Evolutionary conservation across 2,329 filamentous ascomycete species (phyloP).

Genomic region (Chrysosphaeria jannelii): DNA sequence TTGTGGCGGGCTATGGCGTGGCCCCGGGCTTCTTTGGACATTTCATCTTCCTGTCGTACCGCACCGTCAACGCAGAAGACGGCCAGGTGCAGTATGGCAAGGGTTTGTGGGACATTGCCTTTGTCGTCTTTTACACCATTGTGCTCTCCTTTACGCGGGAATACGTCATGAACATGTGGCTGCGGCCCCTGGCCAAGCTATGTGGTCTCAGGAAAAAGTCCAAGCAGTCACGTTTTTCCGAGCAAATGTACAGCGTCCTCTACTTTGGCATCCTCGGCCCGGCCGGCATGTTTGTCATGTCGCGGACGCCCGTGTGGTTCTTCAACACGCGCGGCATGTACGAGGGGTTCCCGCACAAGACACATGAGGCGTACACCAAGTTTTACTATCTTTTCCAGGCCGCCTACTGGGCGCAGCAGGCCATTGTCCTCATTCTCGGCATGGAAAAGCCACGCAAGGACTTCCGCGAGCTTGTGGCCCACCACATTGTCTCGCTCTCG

Average conservation of each 20-base stretch:
- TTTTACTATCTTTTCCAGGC: slow-evolving; percentile 90
- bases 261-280: slow-evolving; percentile 70
- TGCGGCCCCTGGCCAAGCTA: slow-evolving; percentile 42
- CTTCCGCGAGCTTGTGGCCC: slow-evolving; percentile 72
- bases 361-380: slow-evolving; percentile 60
- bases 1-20: slow-evolving; percentile 38
- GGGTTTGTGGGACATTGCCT: slow-evolving; percentile 58
- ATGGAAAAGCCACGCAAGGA: slow-evolving; percentile 87
- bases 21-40: slow-evolving; percentile 59
- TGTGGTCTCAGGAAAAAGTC: slow-evolving; percentile 38
- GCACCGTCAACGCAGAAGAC: slow-evolving; percentile 20
- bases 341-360: slow-evolving; percentile 56
- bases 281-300: slow-evolving; percentile 74
- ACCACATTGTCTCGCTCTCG: slow-evolving; percentile 67
- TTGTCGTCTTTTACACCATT: slow-evolving; percentile 69
- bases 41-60: slow-evolving; percentile 79
- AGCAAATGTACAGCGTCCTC: slow-evolving; percentile 78
- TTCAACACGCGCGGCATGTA: slow-evolving; percentile 85
- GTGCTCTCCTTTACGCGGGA: slow-evolving; percentile 82
- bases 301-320: slow-evolving; percentile 73
- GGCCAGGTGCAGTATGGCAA: slow-evolving; percentile 49
- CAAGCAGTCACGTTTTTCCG: slow-evolving; percentile 82
- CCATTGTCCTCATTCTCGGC: slow-evolving; percentile 57
- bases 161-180: slow-evolving; percentile 77
- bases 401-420: slow-evolving; percentile 87